Base-by-base conservation (phyloP, 495 filamentous ascomycete genomes). In the Aspergillus cavernicola region DNA sequence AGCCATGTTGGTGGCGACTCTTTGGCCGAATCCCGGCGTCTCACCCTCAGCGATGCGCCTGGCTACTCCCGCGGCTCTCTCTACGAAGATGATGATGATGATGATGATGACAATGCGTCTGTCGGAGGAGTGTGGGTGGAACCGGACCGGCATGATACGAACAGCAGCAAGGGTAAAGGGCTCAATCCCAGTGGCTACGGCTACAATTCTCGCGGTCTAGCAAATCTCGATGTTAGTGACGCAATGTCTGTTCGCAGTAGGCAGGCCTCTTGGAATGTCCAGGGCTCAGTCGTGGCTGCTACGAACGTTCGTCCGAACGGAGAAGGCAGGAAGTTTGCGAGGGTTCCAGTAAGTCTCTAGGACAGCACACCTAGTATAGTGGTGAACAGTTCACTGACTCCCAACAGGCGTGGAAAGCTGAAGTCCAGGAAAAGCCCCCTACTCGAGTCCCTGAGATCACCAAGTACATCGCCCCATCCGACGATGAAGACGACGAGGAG, bases 81-180 rank as follows among this genome's bases (percentile, higher is more conserved):
- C 8, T 38, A 46, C 20, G 49, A 40, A 9, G 50, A 38, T 8
- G 54, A 53, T 8, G 42, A 55, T 32, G 44, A 40, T 10, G 47
- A 38, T 8, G 54, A 53, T 8, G 42, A 55, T 32, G 50, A 54
- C 19, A 52, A 52, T 19, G 16, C 24, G 20, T 60, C 64, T 33
- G 31, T 58, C 46, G 57, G 50, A 1, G 59, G 59, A 15, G 55
- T 52, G 4, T 67, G 50, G 53, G 10, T 65, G 4, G 60, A 65
- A 31, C n/a, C 37, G 0, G 52, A 57, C 6, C 13, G 37, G 1
- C 16, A 26, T 1, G 38, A 44, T 11, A 33, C 55, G 24, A 45
- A 38, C 31, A 24, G 15, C 37, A 56, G 18, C 16, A 50, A 43
- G 6, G 50, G 31, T 4, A 53, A 52, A 15, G 49, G 29, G 33